Evolutionary conservation across 345 rosid species (phyloP).

Genomic region (Lepidium aucheri): DNA sequence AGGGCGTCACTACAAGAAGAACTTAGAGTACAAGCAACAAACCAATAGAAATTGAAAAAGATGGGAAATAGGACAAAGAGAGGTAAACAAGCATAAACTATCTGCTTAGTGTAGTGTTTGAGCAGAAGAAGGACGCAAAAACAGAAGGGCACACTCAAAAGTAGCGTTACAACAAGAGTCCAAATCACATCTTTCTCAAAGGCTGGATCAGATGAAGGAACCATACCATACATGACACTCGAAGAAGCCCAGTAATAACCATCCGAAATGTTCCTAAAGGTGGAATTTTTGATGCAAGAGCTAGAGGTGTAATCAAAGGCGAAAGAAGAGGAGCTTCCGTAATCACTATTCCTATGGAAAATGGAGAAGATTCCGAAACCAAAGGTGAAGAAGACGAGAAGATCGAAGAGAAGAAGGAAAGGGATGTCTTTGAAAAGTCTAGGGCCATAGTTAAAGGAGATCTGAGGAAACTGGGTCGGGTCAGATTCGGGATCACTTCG

Average conservation of each 20-base stretch:
- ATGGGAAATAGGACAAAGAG: conserved; percentile 61
- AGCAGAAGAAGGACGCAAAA: conserved; percentile 58
- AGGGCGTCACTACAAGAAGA: conserved; percentile 59
- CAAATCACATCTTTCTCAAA: conserved; percentile 45
- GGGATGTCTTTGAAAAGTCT: conserved; percentile 72
- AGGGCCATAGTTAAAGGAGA: conserved; percentile 68
- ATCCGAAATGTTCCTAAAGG: neutral
- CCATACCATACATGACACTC: neutral
- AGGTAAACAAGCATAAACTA: conserved; percentile 73
- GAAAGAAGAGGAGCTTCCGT: conserved; percentile 45
- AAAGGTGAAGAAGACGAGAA: conserved; percentile 56
- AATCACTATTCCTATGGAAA: conserved; percentile 48
- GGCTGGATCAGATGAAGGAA: conserved; percentile 29
- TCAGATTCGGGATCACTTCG: conserved; percentile 38
- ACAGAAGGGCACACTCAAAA: conserved; percentile 68
- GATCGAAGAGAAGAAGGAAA: conserved; percentile 57
- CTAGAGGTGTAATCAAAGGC: conserved; percentile 41
- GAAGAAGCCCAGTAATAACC: conserved; percentile 17
- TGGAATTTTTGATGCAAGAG: conserved; percentile 45
- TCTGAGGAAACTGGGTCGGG: conserved; percentile 77
- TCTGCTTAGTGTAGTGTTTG: conserved; percentile 74
- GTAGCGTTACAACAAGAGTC: conserved; percentile 55
- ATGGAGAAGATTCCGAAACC: conserved; percentile 70
- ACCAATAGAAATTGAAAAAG: conserved; percentile 81
- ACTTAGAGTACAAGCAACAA: conserved; percentile 70